These are phyloP conservation scores for Erysimum cheiri DNA, from an alignment of 441 rosid species.

Conservation along the genomic window DNA sequence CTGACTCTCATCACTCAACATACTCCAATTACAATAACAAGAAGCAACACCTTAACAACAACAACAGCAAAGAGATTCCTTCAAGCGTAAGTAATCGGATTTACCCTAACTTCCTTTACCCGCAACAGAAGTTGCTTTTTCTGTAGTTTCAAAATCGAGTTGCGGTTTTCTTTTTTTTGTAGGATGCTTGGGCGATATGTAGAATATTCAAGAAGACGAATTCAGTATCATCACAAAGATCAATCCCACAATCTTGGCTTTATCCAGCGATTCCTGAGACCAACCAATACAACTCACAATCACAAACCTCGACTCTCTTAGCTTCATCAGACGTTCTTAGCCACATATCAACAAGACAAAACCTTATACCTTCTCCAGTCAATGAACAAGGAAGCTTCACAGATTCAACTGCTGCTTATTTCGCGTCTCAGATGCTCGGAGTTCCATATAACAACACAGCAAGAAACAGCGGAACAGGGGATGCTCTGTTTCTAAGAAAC, in stretches of 20 bases:
- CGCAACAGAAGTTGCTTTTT: neutral
- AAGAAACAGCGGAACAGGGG: constrained; percentile 32
- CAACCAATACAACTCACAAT: constrained; percentile 32
- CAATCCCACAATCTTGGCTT: constrained; percentile 69
- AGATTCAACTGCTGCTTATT: constrained; percentile 29
- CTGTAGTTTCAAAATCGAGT: neutral
- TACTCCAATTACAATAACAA: constrained; percentile 56
- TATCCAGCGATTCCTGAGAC: constrained; percentile 39
- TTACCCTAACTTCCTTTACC: constrained; percentile 18
- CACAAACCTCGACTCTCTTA: constrained; percentile 31
- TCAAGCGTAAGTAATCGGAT: constrained; percentile 55
- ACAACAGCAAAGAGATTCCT: constrained; percentile 53
- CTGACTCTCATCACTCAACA: constrained; percentile 51
- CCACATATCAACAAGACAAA: constrained; percentile 30
- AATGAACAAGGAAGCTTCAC: constrained; percentile 18
- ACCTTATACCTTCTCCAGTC: constrained; percentile 20
- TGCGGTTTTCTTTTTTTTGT: neutral
- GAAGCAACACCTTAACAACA: constrained; percentile 52
- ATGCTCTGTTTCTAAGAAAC: constrained; percentile 24
- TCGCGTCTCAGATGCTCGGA: constrained; percentile 44
- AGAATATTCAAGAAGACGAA: constrained; percentile 94
- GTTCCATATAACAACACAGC: constrained; percentile 21
- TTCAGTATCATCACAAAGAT: constrained; percentile 69
- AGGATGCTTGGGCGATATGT: constrained; percentile 99
- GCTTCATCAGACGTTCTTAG: constrained; percentile 34